Evolutionary conservation across 176 grass and related monocot genomes (phyloP).

Genomic region (Ampelocalamus luodianensis): DNA sequence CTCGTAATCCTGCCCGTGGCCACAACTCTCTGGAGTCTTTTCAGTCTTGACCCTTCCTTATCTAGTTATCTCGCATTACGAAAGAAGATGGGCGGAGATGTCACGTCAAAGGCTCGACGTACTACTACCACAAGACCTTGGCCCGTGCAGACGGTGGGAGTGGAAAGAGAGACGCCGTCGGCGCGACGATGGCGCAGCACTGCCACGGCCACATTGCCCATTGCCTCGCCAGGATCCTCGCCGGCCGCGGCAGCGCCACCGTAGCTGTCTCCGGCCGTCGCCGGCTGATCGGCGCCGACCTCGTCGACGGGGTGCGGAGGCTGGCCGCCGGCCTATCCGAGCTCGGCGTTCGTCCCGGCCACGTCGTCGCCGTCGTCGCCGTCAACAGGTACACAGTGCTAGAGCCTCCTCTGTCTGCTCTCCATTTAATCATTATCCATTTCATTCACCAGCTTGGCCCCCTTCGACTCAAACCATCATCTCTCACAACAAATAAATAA

Average conservation of each 20-base stretch:
- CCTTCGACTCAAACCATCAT: too few species aligned
- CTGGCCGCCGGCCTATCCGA: slow-evolving; percentile 58
- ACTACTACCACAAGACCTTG: too few species aligned
- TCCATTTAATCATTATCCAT: too few species aligned
- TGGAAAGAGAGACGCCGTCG: neutral
- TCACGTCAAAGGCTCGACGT: too few species aligned
- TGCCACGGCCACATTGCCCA: slow-evolving; percentile 52
- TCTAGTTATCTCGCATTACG: too few species aligned
- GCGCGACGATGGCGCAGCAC: slow-evolving; percentile 19
- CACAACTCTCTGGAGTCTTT: too few species aligned
- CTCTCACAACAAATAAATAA: too few species aligned
- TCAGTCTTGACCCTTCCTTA: too few species aligned
- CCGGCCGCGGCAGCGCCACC: slow-evolving; percentile 4
- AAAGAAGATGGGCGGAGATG: too few species aligned
- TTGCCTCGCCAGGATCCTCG: slow-evolving; percentile 56
- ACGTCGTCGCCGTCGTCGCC: slow-evolving; percentile 65
- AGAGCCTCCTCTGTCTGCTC: neutral
- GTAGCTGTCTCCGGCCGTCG: slow-evolving; percentile 18
- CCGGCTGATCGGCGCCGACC: slow-evolving; percentile 37
- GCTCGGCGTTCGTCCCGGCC: slow-evolving; percentile 46
- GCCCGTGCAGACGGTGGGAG: too few species aligned
- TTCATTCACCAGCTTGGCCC: too few species aligned
- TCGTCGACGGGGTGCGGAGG: slow-evolving; percentile 50
- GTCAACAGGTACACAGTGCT: slow-evolving; percentile 68
- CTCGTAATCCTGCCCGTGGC: too few species aligned